Conservation (phyloP, 441 rosid species). For the Erodium chrysanthum region DNA sequence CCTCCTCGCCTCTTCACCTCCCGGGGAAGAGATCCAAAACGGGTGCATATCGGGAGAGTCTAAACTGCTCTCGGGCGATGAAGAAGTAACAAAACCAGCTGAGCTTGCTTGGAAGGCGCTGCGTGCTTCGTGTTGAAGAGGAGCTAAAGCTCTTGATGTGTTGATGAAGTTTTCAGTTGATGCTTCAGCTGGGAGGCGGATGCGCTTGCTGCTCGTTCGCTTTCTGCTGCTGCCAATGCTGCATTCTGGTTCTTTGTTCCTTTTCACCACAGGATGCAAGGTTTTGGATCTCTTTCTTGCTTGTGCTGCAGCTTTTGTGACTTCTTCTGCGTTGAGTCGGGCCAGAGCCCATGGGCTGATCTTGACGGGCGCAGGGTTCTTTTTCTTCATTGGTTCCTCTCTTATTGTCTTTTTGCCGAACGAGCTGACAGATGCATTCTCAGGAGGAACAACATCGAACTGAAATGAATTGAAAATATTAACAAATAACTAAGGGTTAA, state of each 20-base stretch:
- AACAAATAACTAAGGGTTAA: not conserved
- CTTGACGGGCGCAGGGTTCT: conserved; percentile 64
- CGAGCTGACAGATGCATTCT: conserved; percentile 81
- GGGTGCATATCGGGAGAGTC: conserved; percentile 94
- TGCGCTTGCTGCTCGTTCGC: conserved; percentile 59
- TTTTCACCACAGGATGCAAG: conserved; percentile 65
- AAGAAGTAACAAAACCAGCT: conserved; percentile 43
- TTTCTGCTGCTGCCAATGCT: conserved; percentile 72
- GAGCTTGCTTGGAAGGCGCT: conserved; percentile 79
- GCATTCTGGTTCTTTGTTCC: conserved; percentile 44
- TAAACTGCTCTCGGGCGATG: conserved; percentile 91
- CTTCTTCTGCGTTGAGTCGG: conserved; percentile 84
- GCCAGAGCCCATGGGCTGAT: conserved; percentile 97
- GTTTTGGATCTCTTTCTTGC: conserved; percentile 83
- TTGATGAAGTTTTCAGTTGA: conserved; percentile 46
- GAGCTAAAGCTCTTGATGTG: conserved; percentile 57
- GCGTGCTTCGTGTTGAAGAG: conserved; percentile 89
- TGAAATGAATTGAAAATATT: conserved; percentile 14
- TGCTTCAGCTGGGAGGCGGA: conserved; percentile 61
- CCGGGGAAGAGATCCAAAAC: conserved; percentile 64
- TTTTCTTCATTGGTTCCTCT: conserved; percentile 64
- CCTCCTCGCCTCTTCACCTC: conserved; percentile 62
- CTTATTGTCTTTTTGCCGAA: conserved; percentile 54
- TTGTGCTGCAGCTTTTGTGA: conserved; percentile 90
- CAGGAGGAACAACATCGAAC: conserved; percentile 99